Evolutionary conservation across 2,329 filamentous ascomycete genomes (phyloP).

Genomic region (Xylaria multiplex): DNA sequence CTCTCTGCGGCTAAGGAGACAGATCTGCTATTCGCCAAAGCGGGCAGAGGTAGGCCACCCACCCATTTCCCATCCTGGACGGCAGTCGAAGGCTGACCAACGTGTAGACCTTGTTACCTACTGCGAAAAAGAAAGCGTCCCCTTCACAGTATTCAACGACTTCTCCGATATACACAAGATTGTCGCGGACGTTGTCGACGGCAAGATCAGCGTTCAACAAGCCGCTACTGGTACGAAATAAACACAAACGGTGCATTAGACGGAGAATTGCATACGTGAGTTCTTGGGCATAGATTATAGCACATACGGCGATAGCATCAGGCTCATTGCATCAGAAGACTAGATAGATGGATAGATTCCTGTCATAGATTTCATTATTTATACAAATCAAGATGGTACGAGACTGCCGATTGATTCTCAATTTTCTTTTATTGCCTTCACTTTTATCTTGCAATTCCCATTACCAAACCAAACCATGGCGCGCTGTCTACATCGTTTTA

Average conservation of each 20-base stretch:
- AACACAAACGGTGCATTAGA: constrained; percentile 22
- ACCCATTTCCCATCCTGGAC: not conserved
- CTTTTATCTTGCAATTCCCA: not conserved
- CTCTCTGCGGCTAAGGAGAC: constrained; percentile 92
- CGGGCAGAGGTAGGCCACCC: constrained; percentile 74
- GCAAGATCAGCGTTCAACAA: constrained; percentile 75
- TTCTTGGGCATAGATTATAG: constrained; percentile 20
- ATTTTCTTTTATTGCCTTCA: not conserved
- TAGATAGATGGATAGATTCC: constrained; percentile 25
- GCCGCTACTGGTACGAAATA: constrained; percentile 64
- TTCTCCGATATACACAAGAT: constrained; percentile 82
- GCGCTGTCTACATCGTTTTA: constrained; percentile 1
- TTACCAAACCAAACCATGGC: not conserved
- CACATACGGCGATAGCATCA: constrained; percentile 16
- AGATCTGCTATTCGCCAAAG: constrained; percentile 92
- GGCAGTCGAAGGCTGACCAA: constrained; percentile 26
- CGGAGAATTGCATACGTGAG: constrained; percentile 3
- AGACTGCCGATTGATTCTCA: not conserved
- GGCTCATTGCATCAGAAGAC: constrained; percentile 13
- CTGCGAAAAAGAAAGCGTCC: constrained; percentile 84
- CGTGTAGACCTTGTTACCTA: constrained; percentile 81
- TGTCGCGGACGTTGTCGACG: constrained; percentile 80
- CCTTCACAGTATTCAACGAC: constrained; percentile 87
- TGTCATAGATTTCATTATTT: constrained; percentile 18
- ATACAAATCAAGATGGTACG: not conserved